Evolutionary conservation across 2,329 filamentous ascomycete species (phyloP), one percentile per base, ranked within the genome.

Genomic region (Beauveria medogensis): DNA sequence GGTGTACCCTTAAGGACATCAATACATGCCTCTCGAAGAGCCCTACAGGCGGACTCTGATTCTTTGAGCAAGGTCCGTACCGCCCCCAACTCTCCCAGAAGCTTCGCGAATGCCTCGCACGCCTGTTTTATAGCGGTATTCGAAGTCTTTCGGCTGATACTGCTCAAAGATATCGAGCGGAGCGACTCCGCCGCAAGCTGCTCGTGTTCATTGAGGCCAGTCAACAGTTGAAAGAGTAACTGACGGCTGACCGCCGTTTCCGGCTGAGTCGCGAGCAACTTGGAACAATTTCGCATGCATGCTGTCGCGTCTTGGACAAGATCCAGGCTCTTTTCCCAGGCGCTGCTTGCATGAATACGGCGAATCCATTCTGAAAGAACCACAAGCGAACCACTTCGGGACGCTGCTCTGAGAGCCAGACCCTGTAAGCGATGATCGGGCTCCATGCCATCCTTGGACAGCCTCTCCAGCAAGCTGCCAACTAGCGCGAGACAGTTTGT

Each of bases 11-110:
- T 55, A 8, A 62, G 9, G 2, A 57, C 54, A 22, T 7, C 7
- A 8, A 30, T 47, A 28, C 50, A 60, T 30, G 51, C 43, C 22
- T 48, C 24, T 18, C 22, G 20, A n/a, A 60, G 30, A 16, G 26
- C n/a, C 43, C 3, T 3, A n/a, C 30, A 9, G 4, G 22, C 12
- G 18, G 10, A 26, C 14, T 60, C 58, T n/a, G 69, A 69, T 64
- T 73, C 72, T 52, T 68, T 69, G 67, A 68, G 68, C 16, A 74
- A 63, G 28, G 68, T 72, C 43, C 70, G 63, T 9, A 66, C 61
- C 6, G 71, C 70, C 8, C 72, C 71, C 9, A 74, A 65, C 16
- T 67, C 65, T 6, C 70, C 70, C 20, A 74, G 63, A 5, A 71
- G 62, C 30, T 48, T 47, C 37, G 74, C 64, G 62, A 72, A 74